phyloP scores from a whole-genome alignment of 192 early-diverging fungal genomes.

The Endogone sp. region DNA sequence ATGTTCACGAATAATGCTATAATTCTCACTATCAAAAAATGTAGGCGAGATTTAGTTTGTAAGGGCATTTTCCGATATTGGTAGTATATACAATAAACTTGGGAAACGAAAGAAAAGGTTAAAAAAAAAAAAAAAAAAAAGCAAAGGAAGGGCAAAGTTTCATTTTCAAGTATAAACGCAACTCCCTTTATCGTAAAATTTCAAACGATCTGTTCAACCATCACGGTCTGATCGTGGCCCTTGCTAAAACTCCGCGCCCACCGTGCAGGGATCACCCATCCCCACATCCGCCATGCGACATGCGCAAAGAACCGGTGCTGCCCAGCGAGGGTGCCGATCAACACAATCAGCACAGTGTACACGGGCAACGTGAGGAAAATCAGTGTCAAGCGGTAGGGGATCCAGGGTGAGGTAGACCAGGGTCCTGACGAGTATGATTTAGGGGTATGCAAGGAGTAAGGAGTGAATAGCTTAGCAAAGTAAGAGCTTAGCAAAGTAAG shows the following conservation, averaged over 20 bases:
- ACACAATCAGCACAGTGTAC: constrained; percentile 8
- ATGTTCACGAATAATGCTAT: too few species aligned
- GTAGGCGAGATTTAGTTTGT: neutral
- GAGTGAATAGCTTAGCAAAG: too few species aligned
- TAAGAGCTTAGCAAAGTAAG: too few species aligned
- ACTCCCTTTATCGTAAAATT: too few species aligned
- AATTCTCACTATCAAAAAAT: neutral
- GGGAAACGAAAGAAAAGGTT: too few species aligned
- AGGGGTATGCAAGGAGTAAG: neutral
- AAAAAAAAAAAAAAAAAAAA: too few species aligned
- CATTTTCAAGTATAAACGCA: too few species aligned
- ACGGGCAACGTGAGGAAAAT: constrained; percentile 3
- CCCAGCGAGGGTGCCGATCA: constrained; percentile 7
- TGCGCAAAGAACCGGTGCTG: constrained; percentile 6
- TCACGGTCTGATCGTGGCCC: too few species aligned
- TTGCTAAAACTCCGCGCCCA: neutral
- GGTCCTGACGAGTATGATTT: neutral
- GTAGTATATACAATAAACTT: too few species aligned
- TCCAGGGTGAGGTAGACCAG: neutral
- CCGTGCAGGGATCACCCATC: constrained; percentile 2
- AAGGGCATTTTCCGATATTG: neutral
- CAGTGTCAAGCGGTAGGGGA: neutral
- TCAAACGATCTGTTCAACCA: too few species aligned
- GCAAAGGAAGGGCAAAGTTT: too few species aligned
- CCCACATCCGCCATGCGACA: constrained; percentile 9